These are phyloP conservation scores for Echria macrotheca DNA, from an alignment of 495 filamentous ascomycete species.

Conservation along the genomic window DNA sequence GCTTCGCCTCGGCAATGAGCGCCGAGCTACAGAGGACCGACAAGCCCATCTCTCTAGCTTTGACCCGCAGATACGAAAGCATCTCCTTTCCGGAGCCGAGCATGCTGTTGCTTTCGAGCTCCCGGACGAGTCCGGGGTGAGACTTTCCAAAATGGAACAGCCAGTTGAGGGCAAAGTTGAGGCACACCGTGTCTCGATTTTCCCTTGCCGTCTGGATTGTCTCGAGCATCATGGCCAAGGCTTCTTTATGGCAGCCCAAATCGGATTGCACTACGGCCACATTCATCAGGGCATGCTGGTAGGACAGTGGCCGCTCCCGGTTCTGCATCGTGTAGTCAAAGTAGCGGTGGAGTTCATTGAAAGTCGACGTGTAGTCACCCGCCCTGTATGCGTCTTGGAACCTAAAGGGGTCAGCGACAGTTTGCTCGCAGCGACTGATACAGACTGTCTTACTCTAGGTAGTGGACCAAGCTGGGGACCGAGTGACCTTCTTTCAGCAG, in stretches of 20 bases:
- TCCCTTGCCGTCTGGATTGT: conserved; percentile 87
- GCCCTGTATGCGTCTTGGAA: conserved; percentile 89
- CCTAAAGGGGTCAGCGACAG: conserved; percentile 28
- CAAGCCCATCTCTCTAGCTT: conserved; percentile 83
- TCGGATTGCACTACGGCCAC: conserved; percentile 90
- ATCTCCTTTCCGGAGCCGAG: conserved; percentile 76
- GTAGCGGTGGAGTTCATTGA: conserved; percentile 89
- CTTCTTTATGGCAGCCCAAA: conserved; percentile 87
- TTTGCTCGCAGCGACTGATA: conserved; percentile 15
- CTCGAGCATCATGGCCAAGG: conserved; percentile 88
- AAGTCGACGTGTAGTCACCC: conserved; percentile 83
- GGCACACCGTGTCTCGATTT: conserved; percentile 82
- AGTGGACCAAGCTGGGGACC: conserved; percentile 69
- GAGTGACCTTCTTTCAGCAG: conserved; percentile 62
- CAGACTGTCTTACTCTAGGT: conserved; percentile 54
- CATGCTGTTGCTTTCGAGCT: conserved; percentile 65
- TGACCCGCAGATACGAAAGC: conserved; percentile 76
- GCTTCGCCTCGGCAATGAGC: conserved; percentile 78
- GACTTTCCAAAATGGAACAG: conserved; percentile 90
- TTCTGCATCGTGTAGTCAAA: conserved; percentile 97
- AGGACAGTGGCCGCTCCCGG: conserved; percentile 72
- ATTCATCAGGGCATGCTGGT: conserved; percentile 95
- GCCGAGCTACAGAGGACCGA: conserved; percentile 82
- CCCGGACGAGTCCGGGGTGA: conserved; percentile 69
- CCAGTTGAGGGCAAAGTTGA: conserved; percentile 96